Base-by-base conservation (phyloP, 306 rosid genomes). In the Cyclanthera cordifolia region DNA sequence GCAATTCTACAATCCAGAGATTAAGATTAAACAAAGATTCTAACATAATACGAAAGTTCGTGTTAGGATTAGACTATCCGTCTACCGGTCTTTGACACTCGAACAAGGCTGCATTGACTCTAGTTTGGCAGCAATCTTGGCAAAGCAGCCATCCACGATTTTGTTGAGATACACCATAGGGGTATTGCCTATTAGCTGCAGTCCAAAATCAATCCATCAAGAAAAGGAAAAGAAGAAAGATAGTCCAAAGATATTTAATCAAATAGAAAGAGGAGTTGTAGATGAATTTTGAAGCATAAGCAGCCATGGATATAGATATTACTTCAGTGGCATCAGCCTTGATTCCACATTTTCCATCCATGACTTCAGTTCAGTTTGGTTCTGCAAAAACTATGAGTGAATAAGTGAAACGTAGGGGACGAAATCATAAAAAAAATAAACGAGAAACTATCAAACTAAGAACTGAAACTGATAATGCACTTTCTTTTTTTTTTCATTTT, bases 311-410 rank as follows among this genome's bases (percentile, higher is more conserved):
- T 46, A 21, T 34, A 74, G 72, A 68, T 34, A 32, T 47, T 83
- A 91, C 96, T 79, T 88, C 90, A 51, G 87, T 87, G 66, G 68
- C 79, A 81, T 91, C 92, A 67, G 80, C 81, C 87, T 87, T 91
- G 76, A 91, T 88, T 69, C 77, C 79, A 72, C 56, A 81, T 19
- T 81, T 56, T 54, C 79, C 75, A 70, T 84, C 90, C 95, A 85
- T 88, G 66, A 37, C 69, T 61, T 45, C 49, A 32, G 17, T 12
- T 52, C 50, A 14, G 23, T 72, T 27, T 72, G 49, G 27, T 60
- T 73, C 68, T 58, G 70, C 48, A 66, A 50, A n/a, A 11, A 34
- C 78, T 79, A 64, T 46, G 51, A 61, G 54, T 13, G 2, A 37
- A 32, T 1, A 21, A 52, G 27, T n/a, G 25, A 51, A 68, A 14